Evolutionary conservation across 164 flowering plant species (phyloP), one percentile per base, ranked within the genome.

Genomic region (Malania oleifera): DNA sequence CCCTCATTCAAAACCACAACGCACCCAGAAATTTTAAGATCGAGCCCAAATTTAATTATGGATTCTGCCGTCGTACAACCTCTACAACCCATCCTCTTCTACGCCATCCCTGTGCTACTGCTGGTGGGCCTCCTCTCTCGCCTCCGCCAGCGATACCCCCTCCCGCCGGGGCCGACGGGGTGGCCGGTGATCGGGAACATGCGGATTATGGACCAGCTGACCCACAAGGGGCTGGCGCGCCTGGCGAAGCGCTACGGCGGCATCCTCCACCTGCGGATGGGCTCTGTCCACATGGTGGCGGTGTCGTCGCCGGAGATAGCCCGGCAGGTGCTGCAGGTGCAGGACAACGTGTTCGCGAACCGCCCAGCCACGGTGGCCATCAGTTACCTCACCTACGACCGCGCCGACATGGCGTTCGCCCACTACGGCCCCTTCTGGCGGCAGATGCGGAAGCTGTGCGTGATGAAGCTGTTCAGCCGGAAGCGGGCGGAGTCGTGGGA

Each of bases 351-450:
- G 34, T 89, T 77, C 75, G 82, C 95, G 15, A 85, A 85, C 69
- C 75, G 96, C 1, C 95, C 98, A 0, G 84, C 87, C 18, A 80
- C 77, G 2, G 59, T 77, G 2, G 89, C 93, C 53, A 83, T 85
- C 45, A 74, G 69, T 13, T 91, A 85, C 71, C 68, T 87, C 2
- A 85, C 91, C 0, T 91, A 89, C 57, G 79, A 85, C 63, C 73
- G 86, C 0, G 85, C 96, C 0, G 95, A 91, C 72, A 83, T 91
- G 95, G 89, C 93, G 0, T 89, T 87, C 52, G 89, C 96, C 1
- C 67, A 81, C 68, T 91, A 91, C 69, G 98, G 98, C 11, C 96
- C 96, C 2, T 85, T 83, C 60, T 91, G 95, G 96, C 77, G 95
- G 14, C 92, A 91, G 77, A 87, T 87, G 89, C 70, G 98, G 0